Percentiles rank a stretch among this genome's conserved stretches.
phyloP scores from a whole-genome alignment of 495 filamentous ascomycete genomes.

The Penicillium bovifimosum region DNA sequence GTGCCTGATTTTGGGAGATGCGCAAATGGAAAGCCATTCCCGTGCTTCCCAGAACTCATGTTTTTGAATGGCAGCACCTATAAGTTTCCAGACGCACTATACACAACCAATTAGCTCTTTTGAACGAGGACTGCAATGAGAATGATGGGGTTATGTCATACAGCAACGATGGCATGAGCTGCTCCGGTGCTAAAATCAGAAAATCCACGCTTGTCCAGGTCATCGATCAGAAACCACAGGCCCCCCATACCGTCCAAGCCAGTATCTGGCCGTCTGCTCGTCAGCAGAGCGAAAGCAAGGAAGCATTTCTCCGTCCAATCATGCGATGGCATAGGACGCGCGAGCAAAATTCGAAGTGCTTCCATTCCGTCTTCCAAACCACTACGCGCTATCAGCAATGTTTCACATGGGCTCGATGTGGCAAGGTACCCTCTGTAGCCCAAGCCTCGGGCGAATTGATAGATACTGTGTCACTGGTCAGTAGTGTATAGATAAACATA shows the following conservation, averaged over 20 bases:
- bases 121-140: background rate
- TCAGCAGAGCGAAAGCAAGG: conserved; percentile 45
- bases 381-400: background rate
- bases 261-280: conserved; percentile 49
- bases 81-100: conserved; percentile 72
- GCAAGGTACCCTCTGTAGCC: background rate
- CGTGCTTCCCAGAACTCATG: conserved; percentile 51
- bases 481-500: background rate
- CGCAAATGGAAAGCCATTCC: conserved; percentile 67
- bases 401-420: too few species aligned
- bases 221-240: conserved; percentile 36
- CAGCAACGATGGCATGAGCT: conserved; percentile 66
- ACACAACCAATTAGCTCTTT: conserved; percentile 10
- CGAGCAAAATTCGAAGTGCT: conserved; percentile 53
- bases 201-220: conserved; percentile 27
- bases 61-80: conserved; percentile 52
- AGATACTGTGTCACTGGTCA: background rate
- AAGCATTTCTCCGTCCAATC: conserved; percentile 61
- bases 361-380: conserved; percentile 20
- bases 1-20: conserved; percentile 55
- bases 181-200: conserved; percentile 47
- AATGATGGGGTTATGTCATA: conserved; percentile 26
- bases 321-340: conserved; percentile 31
- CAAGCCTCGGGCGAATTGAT: background rate
- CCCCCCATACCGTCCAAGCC: conserved; percentile 16